Conservation (phyloP, 441 rosid genomes). For the Croton laevigatus region DNA sequence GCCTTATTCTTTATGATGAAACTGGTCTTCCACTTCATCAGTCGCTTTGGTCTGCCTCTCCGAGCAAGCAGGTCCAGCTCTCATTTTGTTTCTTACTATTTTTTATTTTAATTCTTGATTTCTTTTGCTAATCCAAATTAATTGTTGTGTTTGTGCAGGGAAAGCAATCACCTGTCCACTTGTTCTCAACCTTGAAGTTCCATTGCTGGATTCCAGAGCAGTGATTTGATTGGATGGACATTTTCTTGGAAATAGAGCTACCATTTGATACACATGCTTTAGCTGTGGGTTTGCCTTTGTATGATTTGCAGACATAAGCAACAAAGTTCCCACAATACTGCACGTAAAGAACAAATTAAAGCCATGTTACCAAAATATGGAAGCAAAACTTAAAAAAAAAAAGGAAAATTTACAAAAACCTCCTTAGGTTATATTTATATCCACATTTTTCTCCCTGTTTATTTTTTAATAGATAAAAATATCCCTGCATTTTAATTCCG, state of each 20-base stretch:
- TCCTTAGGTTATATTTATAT: too few relatives aligned
- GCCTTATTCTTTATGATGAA: conserved; percentile 73
- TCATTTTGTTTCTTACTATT: too few relatives aligned
- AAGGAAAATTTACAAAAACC: too few relatives aligned
- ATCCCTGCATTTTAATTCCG: too few relatives aligned
- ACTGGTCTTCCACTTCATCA: conserved; percentile 43
- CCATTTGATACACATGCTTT: conserved; percentile 27
- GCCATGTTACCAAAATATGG: too few relatives aligned
- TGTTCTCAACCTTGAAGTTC: not conserved
- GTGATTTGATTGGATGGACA: not conserved
- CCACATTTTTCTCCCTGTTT: too few relatives aligned
- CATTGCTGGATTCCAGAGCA: not conserved
- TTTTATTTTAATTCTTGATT: too few relatives aligned
- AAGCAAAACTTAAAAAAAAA: too few relatives aligned
- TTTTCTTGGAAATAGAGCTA: conserved; percentile 8
- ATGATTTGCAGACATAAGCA: conserved; percentile 38
- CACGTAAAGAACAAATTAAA: not conserved
- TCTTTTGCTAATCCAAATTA: too few relatives aligned
- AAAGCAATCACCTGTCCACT: too few relatives aligned
- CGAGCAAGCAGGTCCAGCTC: conserved; percentile 13
- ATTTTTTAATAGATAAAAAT: too few relatives aligned
- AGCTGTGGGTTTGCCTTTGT: conserved; percentile 31
- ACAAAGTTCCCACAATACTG: conserved; percentile 32
- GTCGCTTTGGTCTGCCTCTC: conserved; percentile 18
- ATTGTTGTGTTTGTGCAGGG: conserved; percentile 22